phyloP scores from a whole-genome alignment of 768 basidiomycete genomes.

The Tricholoma matsutake region DNA sequence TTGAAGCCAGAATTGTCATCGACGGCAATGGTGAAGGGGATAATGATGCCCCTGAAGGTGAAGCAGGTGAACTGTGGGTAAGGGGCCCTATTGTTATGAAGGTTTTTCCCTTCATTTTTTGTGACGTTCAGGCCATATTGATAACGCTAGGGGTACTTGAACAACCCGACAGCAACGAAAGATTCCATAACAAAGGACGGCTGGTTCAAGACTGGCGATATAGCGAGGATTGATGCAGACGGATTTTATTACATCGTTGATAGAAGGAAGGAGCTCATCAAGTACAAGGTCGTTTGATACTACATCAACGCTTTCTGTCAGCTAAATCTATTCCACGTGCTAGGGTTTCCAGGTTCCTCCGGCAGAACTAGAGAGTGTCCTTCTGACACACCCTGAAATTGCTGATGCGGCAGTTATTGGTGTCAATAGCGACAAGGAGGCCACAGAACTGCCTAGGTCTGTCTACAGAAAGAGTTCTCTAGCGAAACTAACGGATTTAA shows the following conservation, averaged over 20 bases:
- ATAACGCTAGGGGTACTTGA: conserved; percentile 61
- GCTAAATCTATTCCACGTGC: not conserved
- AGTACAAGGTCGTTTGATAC: conserved; percentile 53
- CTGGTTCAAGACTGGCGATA: conserved; percentile 91
- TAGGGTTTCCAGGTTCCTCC: conserved; percentile 87
- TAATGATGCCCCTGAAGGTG: conserved; percentile 47
- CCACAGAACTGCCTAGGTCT: conserved; percentile 79
- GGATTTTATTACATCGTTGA: conserved; percentile 78
- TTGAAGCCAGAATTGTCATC: conserved; percentile 70
- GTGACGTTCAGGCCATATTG: not conserved
- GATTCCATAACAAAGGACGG: conserved; percentile 66
- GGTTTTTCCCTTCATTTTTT: conserved; percentile 28
- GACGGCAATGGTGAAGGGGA: conserved; percentile 53
- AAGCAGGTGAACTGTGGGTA: conserved; percentile 80
- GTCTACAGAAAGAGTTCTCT: conserved; percentile 4
- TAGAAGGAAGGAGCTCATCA: conserved; percentile 71
- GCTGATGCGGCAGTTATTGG: conserved; percentile 84
- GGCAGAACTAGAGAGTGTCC: conserved; percentile 77
- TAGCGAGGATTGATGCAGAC: conserved; percentile 61
- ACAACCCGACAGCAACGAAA: conserved; percentile 66
- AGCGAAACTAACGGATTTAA: not conserved
- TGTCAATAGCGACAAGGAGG: conserved; percentile 58
- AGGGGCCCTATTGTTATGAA: conserved; percentile 81
- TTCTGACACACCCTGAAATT: conserved; percentile 72
- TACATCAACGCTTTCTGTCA: not conserved